These are phyloP conservation scores for Helotiales sp. DNA, from an alignment of 2,329 filamentous ascomycete genomes.

Conservation along the genomic window DNA sequence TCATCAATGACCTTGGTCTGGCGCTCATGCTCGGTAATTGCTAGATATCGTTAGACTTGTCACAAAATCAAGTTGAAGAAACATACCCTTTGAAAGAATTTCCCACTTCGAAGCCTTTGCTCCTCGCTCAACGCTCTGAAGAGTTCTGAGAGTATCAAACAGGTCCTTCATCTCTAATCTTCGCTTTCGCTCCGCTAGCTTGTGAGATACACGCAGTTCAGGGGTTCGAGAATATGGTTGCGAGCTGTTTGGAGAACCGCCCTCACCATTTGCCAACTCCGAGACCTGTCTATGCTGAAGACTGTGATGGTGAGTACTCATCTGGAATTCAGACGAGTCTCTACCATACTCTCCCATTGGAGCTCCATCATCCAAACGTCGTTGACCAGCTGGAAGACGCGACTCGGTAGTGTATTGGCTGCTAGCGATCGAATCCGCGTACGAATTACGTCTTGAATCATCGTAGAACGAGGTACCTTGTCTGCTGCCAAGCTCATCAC, in stretches of 20 bases:
- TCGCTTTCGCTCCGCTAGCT: constrained; percentile 82
- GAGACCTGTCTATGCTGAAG: constrained; percentile 76
- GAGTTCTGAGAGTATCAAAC: constrained; percentile 78
- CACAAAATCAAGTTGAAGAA: not conserved
- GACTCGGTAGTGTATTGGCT: constrained; percentile 81
- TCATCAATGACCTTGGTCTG: constrained; percentile 49
- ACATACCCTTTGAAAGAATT: constrained; percentile 79
- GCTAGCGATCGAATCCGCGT: constrained; percentile 78
- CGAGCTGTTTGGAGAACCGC: constrained; percentile 56
- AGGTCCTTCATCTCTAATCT: constrained; percentile 88
- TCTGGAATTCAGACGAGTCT: constrained; percentile 57
- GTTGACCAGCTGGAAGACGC: constrained; percentile 71
- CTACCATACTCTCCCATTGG: constrained; percentile 47
- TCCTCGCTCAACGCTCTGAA: constrained; percentile 70
- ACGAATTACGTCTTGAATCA: constrained; percentile 75
- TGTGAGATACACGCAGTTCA: constrained; percentile 82
- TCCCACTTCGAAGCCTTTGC: constrained; percentile 92
- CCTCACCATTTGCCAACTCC: constrained; percentile 67
- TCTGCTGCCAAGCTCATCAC: constrained; percentile 50
- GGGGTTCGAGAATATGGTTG: constrained; percentile 85
- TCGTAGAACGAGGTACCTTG: constrained; percentile 45
- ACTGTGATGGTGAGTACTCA: constrained; percentile 67
- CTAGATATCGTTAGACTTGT: constrained; percentile 46
- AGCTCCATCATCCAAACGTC: constrained; percentile 69
- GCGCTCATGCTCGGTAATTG: constrained; percentile 65